Evolutionary conservation across 176 grass and related monocot genomes (phyloP).

Genomic region (Oryza coarctata): DNA sequence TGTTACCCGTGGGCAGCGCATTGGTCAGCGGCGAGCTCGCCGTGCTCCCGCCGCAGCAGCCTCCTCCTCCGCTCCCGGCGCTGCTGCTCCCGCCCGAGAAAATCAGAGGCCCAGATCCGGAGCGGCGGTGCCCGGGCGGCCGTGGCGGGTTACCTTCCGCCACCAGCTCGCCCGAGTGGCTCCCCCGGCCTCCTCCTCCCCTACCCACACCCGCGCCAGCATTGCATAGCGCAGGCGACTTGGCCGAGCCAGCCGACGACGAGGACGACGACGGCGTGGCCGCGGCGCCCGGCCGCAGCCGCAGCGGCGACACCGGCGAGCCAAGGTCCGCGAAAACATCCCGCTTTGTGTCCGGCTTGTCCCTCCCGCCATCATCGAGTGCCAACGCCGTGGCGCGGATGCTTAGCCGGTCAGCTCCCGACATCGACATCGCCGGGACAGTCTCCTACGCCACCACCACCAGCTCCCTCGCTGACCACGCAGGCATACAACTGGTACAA

Average conservation of each 20-base stretch:
- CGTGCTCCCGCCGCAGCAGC: slow-evolving; percentile 38
- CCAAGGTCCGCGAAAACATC: slow-evolving; percentile 53
- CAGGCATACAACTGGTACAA: slow-evolving; percentile 34
- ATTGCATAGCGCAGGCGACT: slow-evolving; percentile 31
- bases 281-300: slow-evolving; percentile 5
- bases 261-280: slow-evolving; percentile 38
- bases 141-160: slow-evolving; percentile 37
- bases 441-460: background rate
- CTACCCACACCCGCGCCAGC: background rate
- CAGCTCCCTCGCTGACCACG: slow-evolving; percentile 2
- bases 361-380: background rate
- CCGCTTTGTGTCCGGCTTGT: slow-evolving; percentile 58
- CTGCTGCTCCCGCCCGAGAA: slow-evolving; percentile 46
- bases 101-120: slow-evolving; percentile 49
- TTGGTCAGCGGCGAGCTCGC: slow-evolving; percentile 56
- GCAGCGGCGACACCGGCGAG: slow-evolving; percentile 63
- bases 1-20: slow-evolving; percentile 71
- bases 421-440: slow-evolving; percentile 15
- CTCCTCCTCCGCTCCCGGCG: background rate
- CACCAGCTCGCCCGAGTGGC: slow-evolving; percentile 55
- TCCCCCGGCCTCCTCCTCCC: background rate
- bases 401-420: slow-evolving; percentile 35
- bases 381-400: slow-evolving; percentile 33
- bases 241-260: slow-evolving; percentile 40
- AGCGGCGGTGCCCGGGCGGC: slow-evolving; percentile 38